Percentiles rank a stretch among this genome's conserved stretches.
phyloP scores from a whole-genome alignment of 139 green algal species.

The Chlamydomonas applanata region DNA sequence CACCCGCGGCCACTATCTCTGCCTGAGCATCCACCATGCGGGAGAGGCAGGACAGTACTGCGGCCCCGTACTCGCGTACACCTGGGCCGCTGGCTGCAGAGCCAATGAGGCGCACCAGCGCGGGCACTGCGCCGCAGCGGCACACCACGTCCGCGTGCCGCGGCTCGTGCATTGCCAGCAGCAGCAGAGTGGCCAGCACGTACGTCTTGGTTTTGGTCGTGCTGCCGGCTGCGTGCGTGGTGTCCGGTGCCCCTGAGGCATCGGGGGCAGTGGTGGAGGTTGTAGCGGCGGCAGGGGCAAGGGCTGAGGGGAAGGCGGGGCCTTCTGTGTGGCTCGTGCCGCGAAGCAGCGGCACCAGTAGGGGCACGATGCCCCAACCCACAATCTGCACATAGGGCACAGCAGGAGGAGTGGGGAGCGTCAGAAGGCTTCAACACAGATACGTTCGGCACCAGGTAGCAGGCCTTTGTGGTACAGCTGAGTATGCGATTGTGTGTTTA shows the following conservation, averaged over 20 bases:
- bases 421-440: too few relatives aligned
- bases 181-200: constrained; percentile 33
- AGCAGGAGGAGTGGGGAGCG: too few relatives aligned
- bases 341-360: constrained; percentile 39
- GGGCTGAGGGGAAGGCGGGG: too few relatives aligned
- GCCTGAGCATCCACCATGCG: constrained; percentile 23
- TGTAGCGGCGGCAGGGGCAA: not conserved
- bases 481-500: too few relatives aligned
- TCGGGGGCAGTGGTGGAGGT: not conserved
- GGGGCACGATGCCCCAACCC: constrained; percentile 27
- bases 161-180: constrained; percentile 37
- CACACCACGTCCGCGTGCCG: constrained; percentile 42
- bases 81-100: not conserved
- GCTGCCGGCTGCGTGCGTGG: not conserved
- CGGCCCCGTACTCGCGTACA: constrained; percentile 36
- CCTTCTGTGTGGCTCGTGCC: too few relatives aligned
- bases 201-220: constrained; percentile 32
- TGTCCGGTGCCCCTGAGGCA: not conserved
- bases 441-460: too few relatives aligned
- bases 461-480: too few relatives aligned
- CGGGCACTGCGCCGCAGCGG: constrained; percentile 9
- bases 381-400: constrained; percentile 29
- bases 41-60: constrained; percentile 34
- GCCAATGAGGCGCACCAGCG: not conserved
- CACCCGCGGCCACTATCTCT: constrained; percentile 28